phyloP scores from a whole-genome alignment of 176 grass and related monocot species.

The Poa annua region DNA sequence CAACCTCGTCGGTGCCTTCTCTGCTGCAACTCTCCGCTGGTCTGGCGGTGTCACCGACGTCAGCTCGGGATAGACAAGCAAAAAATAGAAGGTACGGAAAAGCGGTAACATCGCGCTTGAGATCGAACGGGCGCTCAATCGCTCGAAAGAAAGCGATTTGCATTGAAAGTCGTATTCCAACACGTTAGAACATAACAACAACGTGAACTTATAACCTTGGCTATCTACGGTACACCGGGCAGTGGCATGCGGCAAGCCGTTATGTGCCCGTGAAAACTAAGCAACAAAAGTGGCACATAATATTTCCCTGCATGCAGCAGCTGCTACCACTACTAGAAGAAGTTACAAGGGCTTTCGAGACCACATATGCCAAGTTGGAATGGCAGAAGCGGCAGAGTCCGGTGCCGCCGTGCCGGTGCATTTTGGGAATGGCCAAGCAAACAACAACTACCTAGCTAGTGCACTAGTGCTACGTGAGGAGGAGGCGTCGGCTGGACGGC shows the following conservation, averaged over 20 bases:
- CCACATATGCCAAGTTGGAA: background rate
- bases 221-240: too few species aligned
- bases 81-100: too few species aligned
- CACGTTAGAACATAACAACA: too few species aligned
- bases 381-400: background rate
- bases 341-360: slow-evolving; percentile 1
- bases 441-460: slow-evolving; percentile 3
- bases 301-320: background rate
- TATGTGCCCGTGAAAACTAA: slow-evolving; percentile 1
- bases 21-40: too few species aligned
- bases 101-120: too few species aligned
- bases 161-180: too few species aligned
- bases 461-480: slow-evolving; percentile 2
- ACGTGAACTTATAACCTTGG: too few species aligned
- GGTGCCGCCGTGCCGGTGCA: slow-evolving; percentile 1
- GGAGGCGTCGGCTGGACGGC: background rate
- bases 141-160: too few species aligned
- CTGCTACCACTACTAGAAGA: background rate
- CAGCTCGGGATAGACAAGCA: too few species aligned
- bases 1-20: too few species aligned
- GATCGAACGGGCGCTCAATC: too few species aligned
- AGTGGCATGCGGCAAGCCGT: background rate
- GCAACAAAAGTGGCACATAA: background rate
- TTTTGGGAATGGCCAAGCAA: background rate
- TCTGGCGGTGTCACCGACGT: too few species aligned